Percentiles rank a stretch among this genome's conserved stretches.
Evolutionary conservation across 139 green algal genomes (phyloP).

Genomic region (Tetraselmis striata): DNA sequence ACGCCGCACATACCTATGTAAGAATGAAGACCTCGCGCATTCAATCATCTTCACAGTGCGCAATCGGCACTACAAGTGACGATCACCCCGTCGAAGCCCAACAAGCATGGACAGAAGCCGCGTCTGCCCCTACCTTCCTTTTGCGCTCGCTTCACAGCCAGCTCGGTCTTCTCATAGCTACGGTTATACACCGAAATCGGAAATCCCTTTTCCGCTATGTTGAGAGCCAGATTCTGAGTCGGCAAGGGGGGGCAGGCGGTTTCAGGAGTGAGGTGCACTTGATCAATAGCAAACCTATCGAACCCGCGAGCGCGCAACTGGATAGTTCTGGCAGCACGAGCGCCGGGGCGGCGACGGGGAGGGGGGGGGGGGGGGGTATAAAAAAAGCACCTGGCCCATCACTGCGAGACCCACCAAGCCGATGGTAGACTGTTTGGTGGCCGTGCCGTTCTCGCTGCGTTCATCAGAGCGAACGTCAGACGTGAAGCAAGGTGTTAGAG

Average conservation of each 20-base stretch:
- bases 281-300: no score
- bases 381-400: slow-evolving; percentile 91
- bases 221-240: slow-evolving; percentile 86
- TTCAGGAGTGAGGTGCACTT: background rate
- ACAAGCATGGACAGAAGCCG: background rate
- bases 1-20: no score
- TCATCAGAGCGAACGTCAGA: no score
- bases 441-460: no score
- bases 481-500: no score
- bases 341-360: background rate
- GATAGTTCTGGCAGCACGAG: no score
- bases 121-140: slow-evolving; percentile 61
- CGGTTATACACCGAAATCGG: slow-evolving; percentile 96
- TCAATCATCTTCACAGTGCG: no score
- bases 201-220: slow-evolving; percentile 99
- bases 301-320: no score
- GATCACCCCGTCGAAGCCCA: no score
- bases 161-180: slow-evolving; percentile 89
- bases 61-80: no score
- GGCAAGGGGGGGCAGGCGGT: background rate
- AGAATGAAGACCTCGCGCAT: no score
- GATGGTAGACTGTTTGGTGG: slow-evolving; percentile 48
- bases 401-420: slow-evolving; percentile 93
- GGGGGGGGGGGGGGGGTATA: background rate
- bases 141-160: slow-evolving; percentile 75